These are phyloP conservation scores for Trichosporon sp. DNA, from an alignment of 1,284 basidiomycete genomes.

Conservation along the genomic window DNA sequence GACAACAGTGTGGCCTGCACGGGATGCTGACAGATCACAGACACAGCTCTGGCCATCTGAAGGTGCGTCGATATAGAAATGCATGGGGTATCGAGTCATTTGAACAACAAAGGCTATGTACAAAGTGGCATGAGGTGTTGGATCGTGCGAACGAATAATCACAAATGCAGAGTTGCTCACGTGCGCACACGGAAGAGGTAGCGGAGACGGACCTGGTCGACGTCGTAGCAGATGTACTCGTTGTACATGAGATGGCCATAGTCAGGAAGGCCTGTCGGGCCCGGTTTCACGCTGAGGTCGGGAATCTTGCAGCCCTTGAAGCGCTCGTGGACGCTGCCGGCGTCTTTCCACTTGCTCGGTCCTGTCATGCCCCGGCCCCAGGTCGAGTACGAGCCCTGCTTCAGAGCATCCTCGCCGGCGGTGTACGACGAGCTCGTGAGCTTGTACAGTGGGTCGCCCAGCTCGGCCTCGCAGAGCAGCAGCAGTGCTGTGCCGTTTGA, in stretches of 20 bases:
- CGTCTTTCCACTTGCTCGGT: slow-evolving; percentile 20
- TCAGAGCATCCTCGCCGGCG: slow-evolving; percentile 14
- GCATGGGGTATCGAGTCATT: background rate
- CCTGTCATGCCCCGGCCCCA: slow-evolving; percentile 18
- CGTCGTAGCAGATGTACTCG: slow-evolving; percentile 21
- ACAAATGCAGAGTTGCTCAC: slow-evolving; percentile 6
- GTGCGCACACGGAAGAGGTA: slow-evolving; percentile 21
- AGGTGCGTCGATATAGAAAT: background rate
- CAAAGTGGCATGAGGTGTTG: background rate
- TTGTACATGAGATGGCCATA: slow-evolving; percentile 20
- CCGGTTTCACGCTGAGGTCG: slow-evolving; percentile 4
- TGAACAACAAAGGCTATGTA: background rate
- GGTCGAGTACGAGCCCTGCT: slow-evolving; percentile 13
- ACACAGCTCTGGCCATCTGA: background rate
- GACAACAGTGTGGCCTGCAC: no score
- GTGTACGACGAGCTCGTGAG: slow-evolving; percentile 14
- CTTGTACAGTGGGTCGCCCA: slow-evolving; percentile 16
- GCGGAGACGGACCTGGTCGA: slow-evolving; percentile 15
- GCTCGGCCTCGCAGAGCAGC: slow-evolving; percentile 22
- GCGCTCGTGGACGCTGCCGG: slow-evolving; percentile 11
- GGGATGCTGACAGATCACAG: no score
- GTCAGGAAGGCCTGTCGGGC: slow-evolving; percentile 6
- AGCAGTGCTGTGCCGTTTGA: slow-evolving; percentile 15
- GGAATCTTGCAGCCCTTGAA: slow-evolving; percentile 18
- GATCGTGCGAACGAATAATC: no score